Evolutionary conservation across 169 alveolate genomes (phyloP).

Genomic region (Eimeria acervulina): DNA sequence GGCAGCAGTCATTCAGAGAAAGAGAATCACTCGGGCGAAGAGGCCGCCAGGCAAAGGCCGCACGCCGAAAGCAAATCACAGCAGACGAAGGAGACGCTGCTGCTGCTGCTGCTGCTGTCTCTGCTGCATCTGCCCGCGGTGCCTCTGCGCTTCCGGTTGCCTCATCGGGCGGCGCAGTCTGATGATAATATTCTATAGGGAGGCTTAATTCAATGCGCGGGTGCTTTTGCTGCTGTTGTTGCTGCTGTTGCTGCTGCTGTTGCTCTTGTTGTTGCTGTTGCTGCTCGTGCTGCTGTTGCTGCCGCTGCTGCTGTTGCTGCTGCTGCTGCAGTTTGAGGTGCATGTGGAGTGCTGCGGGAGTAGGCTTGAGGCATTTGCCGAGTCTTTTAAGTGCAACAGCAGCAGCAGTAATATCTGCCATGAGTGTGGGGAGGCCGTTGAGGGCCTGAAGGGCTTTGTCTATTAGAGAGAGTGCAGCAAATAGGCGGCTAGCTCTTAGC

Average conservation of each 20-base stretch:
- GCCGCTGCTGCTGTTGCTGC: constrained; percentile 7
- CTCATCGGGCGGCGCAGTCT: not conserved
- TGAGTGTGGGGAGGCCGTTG: constrained; percentile 35
- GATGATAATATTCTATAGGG: not conserved
- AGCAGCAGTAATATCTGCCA: constrained; percentile 60
- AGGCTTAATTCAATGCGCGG: too few relatives aligned
- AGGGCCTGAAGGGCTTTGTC: constrained; percentile 59
- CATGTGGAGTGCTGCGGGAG: not conserved
- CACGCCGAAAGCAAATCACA: not conserved
- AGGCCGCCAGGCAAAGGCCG: constrained; percentile 52
- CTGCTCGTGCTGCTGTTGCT: too few relatives aligned
- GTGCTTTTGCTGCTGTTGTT: not conserved
- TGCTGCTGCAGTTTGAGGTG: constrained; percentile 4
- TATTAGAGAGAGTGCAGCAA: constrained; percentile 57
- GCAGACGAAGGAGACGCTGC: not conserved
- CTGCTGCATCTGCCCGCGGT: not conserved
- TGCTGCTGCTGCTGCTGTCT: constrained; percentile 27
- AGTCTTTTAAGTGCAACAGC: constrained; percentile 56
- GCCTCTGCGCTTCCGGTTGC: not conserved
- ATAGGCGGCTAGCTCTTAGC: constrained; percentile 16
- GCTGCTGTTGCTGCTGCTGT: not conserved
- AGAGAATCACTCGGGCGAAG: not conserved
- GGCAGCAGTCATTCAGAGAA: not conserved
- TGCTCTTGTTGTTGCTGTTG: too few relatives aligned
- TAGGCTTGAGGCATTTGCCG: constrained; percentile 12